Evolutionary conservation across 2,329 filamentous ascomycete genomes (phyloP), one percentile per base, ranked within the genome.

Genomic region (Chaetomiaceae sp.): DNA sequence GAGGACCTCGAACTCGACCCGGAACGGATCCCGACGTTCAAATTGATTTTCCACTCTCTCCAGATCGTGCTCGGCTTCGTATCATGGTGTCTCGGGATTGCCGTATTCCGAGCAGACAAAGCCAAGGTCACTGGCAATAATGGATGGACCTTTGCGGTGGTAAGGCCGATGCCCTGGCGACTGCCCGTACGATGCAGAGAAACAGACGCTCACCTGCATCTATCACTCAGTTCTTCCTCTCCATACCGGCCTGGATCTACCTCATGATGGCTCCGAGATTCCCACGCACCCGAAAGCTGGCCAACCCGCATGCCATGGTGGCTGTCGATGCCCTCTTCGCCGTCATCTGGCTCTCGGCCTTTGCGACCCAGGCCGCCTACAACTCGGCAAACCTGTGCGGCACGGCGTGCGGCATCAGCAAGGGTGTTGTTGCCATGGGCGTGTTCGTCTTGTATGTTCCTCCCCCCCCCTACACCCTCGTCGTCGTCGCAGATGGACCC

Each of bases 301-400:
- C 82, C 44, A 72, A 85, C 52, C 80, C 82, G 3, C 77, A 81
- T 58, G 82, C 73, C 54, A 81, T 86, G 73, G 68, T 81, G 20
- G 69, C 67, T 8, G 70, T 85, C 27, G 83, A 86, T 62, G 66
- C 66, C n/a, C 34, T 81, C 51, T 83, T 76, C 62, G 69, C 71
- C 61, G 65, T 86, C 57, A 68, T 86, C 55, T 86, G 83, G 82
- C 71, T 87, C 38, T 83, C 82, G 3, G 83, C 78, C 16, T 86
- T 86, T 63, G 77, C 83, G 25, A 76, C 79, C 16, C 80, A 86
- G 62, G 82, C 83, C 2, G 73, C 78, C 8, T 86, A 80, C 68
- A 85, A 86, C 68, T 72, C 73, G 3, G 70, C 72, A 19, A 73
- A 72, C 53, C 68, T 72, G 23, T 85, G 82, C 60, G 77, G 77